Evolutionary conservation across 192 early-diverging fungal genomes (phyloP).

Genomic region (Podila epicladia): DNA sequence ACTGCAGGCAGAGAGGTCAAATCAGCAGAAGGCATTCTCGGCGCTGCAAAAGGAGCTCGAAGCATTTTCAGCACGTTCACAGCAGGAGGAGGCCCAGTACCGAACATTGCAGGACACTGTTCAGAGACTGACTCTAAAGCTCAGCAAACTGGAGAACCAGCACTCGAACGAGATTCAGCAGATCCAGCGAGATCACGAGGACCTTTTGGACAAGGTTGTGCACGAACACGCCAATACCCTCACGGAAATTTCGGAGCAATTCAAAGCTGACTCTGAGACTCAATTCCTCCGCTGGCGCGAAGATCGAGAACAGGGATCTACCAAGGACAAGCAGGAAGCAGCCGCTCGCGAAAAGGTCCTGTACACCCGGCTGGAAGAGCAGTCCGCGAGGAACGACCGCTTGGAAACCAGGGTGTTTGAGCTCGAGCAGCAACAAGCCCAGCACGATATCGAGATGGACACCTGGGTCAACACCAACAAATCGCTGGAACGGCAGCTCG

Average conservation of each 20-base stretch:
- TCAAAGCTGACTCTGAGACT: not conserved
- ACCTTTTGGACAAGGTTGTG: constrained; percentile 1
- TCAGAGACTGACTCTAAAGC: constrained; percentile 30
- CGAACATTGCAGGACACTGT: constrained; percentile 33
- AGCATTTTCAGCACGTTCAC: constrained; percentile 12
- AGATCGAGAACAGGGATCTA: constrained; percentile 4
- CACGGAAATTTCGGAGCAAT: constrained; percentile 1
- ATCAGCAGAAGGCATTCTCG: not conserved
- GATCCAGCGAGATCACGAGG: constrained; percentile 19
- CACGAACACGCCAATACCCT: constrained; percentile 15
- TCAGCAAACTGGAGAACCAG: constrained; percentile 22
- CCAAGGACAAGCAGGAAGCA: too few species aligned
- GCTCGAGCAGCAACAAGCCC: constrained; percentile 6
- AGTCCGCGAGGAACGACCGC: not conserved
- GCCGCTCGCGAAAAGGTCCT: constrained; percentile 23
- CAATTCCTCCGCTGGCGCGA: not conserved
- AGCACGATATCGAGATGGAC: constrained; percentile 9
- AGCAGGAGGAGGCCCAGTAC: constrained; percentile 39
- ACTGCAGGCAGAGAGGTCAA: not conserved
- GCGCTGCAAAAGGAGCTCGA: constrained; percentile 12
- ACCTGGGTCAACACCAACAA: constrained; percentile 10
- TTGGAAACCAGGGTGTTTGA: constrained; percentile 28
- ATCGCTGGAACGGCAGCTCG: constrained; percentile 34
- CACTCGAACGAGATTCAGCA: constrained; percentile 21
- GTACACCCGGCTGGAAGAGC: constrained; percentile 7